Conservation (phyloP, 2,329 filamentous ascomycete genomes). For the Chrysoporthe puriensis region DNA sequence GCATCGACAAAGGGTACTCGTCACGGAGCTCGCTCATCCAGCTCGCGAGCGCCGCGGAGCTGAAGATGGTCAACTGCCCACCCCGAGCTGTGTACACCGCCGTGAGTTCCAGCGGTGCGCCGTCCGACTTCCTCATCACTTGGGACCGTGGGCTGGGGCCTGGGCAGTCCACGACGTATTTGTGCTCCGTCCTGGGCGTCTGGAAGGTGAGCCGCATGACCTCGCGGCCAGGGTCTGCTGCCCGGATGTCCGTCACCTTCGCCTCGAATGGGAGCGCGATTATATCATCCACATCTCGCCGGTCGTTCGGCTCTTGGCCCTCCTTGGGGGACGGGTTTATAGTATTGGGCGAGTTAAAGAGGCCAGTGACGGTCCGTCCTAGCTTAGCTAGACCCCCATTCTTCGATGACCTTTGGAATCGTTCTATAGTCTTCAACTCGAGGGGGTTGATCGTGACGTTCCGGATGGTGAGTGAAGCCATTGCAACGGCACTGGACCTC, state of each 20-base stretch:
- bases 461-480: constrained; percentile 28
- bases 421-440: constrained; percentile 25
- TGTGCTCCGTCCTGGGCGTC: constrained; percentile 54
- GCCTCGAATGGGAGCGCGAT: constrained; percentile 70
- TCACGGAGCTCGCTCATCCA: constrained; percentile 85
- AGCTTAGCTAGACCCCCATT: constrained; percentile 25
- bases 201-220: constrained; percentile 76
- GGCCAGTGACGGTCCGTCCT: constrained; percentile 42
- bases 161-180: constrained; percentile 75
- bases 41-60: constrained; percentile 66
- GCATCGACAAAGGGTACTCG: constrained; percentile 72
- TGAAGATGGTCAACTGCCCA: constrained; percentile 67
- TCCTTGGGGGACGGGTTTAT: constrained; percentile 30
- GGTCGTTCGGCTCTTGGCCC: constrained; percentile 40
- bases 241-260: constrained; percentile 63
- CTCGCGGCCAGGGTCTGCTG: constrained; percentile 62
- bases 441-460: constrained; percentile 26
- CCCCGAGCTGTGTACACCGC: constrained; percentile 65
- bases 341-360: constrained; percentile 47
- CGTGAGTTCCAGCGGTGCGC: constrained; percentile 57
- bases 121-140: constrained; percentile 30
- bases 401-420: constrained; percentile 19
- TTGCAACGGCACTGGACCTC: constrained; percentile 10
- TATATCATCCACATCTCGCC: constrained; percentile 63
- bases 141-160: constrained; percentile 60